Base-by-base conservation (phyloP, 148 eudicot genomes). In the Gaultheria prostrata region DNA sequence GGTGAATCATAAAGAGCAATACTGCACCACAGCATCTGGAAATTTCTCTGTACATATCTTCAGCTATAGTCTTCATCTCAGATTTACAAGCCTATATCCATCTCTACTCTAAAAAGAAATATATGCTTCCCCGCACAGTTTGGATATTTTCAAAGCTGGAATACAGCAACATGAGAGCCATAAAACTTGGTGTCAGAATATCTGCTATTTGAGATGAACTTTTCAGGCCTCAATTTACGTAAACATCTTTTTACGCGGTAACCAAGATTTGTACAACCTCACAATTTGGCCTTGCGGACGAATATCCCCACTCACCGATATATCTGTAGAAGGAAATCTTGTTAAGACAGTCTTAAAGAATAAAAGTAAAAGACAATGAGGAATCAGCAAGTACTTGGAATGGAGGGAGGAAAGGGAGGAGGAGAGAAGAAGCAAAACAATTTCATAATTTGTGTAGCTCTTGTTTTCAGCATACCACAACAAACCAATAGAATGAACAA, bases 71-170 rank as follows among this genome's bases (percentile, higher is more conserved):
- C 35, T 67, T 67, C 82, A 39, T 33, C 57, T 51, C 46, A 18
- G 28, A 81, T 81, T 48, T 81, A 81, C 83, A 81, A 69, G 59
- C 57, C 76, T 48, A 67, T 81, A 67, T 81, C 76, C 17, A 81
- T 30, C 70, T 69, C 24, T 81, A 81, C 76, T 48, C 46, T 81
- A 65, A 46, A 46, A n/a, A 24, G 20, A 48, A 13, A 81, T 8
- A 48, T 48, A 56, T 30, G 39, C 28, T 26, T 46, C 2, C 2
- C 26, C 28, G 17, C 43, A 9, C 30, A 45, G 24, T 30, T 11
- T 20, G n/a, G 7, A 24, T 69, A 35, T 35, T 57, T 18, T 9
- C n/a, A 45, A 67, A 8, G 17, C 10, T 8, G 26, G n/a, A 26
- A 7, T 39, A 24, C 17, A n/a, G 4, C n/a, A 32, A n/a, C 30